Evolutionary conservation across 306 rosid species (phyloP).

Genomic region (Astragalus glycyphyllos): DNA sequence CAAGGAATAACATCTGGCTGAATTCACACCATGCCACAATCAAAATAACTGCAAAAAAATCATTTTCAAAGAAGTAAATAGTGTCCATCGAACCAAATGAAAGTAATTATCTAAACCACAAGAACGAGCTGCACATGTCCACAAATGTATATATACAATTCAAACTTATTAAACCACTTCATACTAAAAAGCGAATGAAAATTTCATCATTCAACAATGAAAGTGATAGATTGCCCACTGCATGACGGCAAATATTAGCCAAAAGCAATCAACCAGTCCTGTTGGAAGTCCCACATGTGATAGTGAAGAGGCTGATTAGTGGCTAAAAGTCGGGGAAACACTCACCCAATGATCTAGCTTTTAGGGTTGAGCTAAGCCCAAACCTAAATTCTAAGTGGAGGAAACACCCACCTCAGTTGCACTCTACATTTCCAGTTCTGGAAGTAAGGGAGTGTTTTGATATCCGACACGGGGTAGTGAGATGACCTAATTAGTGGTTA

Average conservation of each 20-base stretch:
- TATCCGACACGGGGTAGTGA: no score
- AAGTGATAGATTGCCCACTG: slow-evolving; percentile 10
- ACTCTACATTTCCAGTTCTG: no score
- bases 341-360: no score
- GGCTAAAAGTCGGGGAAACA: no score
- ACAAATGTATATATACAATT: neutral
- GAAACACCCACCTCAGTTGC: no score
- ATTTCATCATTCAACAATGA: neutral
- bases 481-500: no score
- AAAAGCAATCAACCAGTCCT: slow-evolving; percentile 12
- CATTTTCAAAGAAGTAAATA: slow-evolving; percentile 1
- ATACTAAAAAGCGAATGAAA: neutral
- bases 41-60: neutral
- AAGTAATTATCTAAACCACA: slow-evolving; percentile 20
- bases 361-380: no score
- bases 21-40: neutral
- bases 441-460: no score
- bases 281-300: no score
- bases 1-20: neutral
- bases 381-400: no score
- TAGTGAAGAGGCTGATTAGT: no score
- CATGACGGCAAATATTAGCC: slow-evolving; percentile 5
- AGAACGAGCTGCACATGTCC: slow-evolving; percentile 3
- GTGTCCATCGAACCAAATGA: neutral
- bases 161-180: slow-evolving; percentile 1